Conservation (phyloP, 192 early-diverging fungal genomes). For the Hyaloraphidium curvatum region DNA sequence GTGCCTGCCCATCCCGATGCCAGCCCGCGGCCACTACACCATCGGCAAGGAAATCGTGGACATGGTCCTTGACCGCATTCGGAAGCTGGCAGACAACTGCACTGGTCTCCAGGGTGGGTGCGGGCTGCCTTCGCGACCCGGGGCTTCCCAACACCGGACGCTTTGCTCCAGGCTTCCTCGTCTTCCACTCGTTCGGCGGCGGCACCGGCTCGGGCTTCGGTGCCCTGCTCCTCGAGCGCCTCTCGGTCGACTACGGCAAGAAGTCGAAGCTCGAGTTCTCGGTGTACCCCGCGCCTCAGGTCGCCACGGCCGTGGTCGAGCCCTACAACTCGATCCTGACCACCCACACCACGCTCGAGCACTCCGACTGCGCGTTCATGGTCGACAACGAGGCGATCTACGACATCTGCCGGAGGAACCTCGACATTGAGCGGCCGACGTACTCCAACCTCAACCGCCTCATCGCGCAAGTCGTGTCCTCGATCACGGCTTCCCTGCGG, state of each 20-base stretch:
- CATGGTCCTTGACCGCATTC: slow-evolving; percentile 84
- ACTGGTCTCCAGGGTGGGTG: slow-evolving; percentile 67
- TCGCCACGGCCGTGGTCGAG: slow-evolving; percentile 47
- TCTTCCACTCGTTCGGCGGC: slow-evolving; percentile 99
- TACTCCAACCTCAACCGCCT: slow-evolving; percentile 96
- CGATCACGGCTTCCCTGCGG: slow-evolving; percentile 97
- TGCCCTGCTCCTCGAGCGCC: slow-evolving; percentile 89
- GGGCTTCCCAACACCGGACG: not conserved
- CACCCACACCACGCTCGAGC: slow-evolving; percentile 96
- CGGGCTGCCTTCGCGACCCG: not conserved
- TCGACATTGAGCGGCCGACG: slow-evolving; percentile 90
- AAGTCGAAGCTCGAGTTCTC: slow-evolving; percentile 99
- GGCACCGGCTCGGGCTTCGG: slow-evolving; percentile 99
- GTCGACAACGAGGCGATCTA: slow-evolving; percentile 99
- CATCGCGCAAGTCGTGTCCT: slow-evolving; percentile 97
- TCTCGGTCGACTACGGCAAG: slow-evolving; percentile 99
- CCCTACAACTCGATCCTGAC: slow-evolving; percentile 79
- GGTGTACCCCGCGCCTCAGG: slow-evolving; percentile 94
- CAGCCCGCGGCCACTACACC: slow-evolving; percentile 99
- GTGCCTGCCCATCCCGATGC: no score
- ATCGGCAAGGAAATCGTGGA: slow-evolving; percentile 99
- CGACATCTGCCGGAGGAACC: slow-evolving; percentile 95
- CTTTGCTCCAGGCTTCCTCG: slow-evolving; percentile 49
- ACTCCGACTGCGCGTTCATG: slow-evolving; percentile 99
- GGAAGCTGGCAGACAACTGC: slow-evolving; percentile 96